These are phyloP conservation scores for Aspergillus candidus DNA, from an alignment of 2,329 filamentous ascomycete genomes.

Conservation along the genomic window DNA sequence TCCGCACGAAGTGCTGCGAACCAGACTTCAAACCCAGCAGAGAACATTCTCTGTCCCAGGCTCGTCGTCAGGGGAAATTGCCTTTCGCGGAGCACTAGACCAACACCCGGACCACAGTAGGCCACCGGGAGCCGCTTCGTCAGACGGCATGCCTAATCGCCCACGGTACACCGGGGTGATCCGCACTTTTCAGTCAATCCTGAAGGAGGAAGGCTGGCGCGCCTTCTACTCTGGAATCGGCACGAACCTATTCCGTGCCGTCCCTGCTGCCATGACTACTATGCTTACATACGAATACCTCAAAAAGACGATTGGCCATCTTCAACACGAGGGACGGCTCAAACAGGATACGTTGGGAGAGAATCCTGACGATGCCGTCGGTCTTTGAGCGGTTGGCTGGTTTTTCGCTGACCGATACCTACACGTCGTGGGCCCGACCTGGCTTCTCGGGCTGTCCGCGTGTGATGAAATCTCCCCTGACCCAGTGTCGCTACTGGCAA, in stretches of 20 bases:
- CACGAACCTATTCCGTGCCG: constrained; percentile 92
- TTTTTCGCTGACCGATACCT: neutral
- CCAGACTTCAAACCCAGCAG: constrained; percentile 87
- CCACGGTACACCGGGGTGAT: constrained; percentile 68
- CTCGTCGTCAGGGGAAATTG: constrained; percentile 46
- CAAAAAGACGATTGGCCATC: constrained; percentile 47
- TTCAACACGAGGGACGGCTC: constrained; percentile 48
- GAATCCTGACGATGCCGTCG: constrained; percentile 8
- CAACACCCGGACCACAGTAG: constrained; percentile 41
- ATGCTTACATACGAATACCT: constrained; percentile 93
- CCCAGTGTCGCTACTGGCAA: neutral
- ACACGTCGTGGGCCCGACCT: neutral
- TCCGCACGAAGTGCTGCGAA: constrained; percentile 92
- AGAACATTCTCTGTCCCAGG: constrained; percentile 46
- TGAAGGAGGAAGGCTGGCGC: constrained; percentile 87
- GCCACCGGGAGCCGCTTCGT: constrained; percentile 41
- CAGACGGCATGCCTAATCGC: constrained; percentile 52
- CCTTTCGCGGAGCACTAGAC: constrained; percentile 39
- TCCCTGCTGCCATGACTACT: constrained; percentile 92
- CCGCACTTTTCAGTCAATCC: constrained; percentile 75
- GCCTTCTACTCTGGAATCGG: constrained; percentile 97
- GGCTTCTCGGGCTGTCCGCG: neutral
- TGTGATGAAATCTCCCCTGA: neutral
- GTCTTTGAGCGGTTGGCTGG: constrained; percentile 16
- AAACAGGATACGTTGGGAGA: constrained; percentile 21